Evolutionary conservation across 2,329 filamentous ascomycete genomes (phyloP), one percentile per base, ranked within the genome.

Genomic region (Diplodia mutila): DNA sequence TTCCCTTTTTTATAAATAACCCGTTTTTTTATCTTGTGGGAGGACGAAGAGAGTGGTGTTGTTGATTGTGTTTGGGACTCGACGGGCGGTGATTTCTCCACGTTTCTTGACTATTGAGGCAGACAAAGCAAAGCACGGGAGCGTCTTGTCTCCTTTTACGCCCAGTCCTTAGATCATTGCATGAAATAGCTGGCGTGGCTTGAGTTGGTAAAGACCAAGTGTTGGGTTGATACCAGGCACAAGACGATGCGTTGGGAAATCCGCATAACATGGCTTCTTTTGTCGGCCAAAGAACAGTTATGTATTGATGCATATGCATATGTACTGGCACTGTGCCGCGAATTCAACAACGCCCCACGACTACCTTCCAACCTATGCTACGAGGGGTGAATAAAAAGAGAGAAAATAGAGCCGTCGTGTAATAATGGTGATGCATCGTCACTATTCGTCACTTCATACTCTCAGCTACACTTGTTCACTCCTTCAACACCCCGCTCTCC

Each of bases 401-500:
- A 46, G 18, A 9, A 46, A n/a, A 2, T 18, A n/a, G 42, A n/a
- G 18, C 42, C 18, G 4, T 21, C 8, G 39, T 46, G 42, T 18
- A n/a, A 9, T 46, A 7, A 11, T 46, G 18, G 11, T 37, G 3
- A 37, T 37, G 34, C 34, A 12, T 37, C 8, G 3, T 14, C 11
- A 9, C 34, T 21, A 32, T 14, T 39, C 32, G 25, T 29, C n/a
- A 39, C 3, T 39, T 55, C 12, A 46, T 29, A 18, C 21, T 39
- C 23, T 4, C 34, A 2, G 29, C n/a, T 21, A 11, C 39, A 1
- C 39, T 18, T 16, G 0, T 9, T 52, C 29, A 63, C 27, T 39
- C 59, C 29, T 63, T 63, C 37, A 63, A 21, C 5, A 67, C 49
- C 1, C 65, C 55, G 1, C 54, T 57, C 32, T 61, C 65, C 48